Conservation (phyloP, 2,329 filamentous ascomycete genomes). For the Sclerotinia nivalis region DNA sequence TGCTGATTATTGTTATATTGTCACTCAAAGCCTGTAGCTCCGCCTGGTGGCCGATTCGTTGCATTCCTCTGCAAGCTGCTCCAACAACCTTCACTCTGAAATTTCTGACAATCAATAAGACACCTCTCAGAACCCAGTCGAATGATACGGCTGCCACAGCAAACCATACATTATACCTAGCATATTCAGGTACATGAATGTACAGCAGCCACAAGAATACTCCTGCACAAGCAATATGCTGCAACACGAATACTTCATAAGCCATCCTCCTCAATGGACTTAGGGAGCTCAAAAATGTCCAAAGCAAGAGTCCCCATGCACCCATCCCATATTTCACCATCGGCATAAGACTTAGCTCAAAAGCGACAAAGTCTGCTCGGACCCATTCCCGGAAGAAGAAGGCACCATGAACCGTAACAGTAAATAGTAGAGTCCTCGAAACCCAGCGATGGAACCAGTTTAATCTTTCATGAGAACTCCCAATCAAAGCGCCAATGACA, state of each 20-base stretch:
- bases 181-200: slow-evolving; percentile 60
- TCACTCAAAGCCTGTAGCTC: slow-evolving; percentile 51
- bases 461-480: slow-evolving; percentile 66
- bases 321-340: slow-evolving; percentile 67
- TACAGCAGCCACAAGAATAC: slow-evolving; percentile 65
- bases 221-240: slow-evolving; percentile 64
- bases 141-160: slow-evolving; percentile 62
- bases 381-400: slow-evolving; percentile 68
- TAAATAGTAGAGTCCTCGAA: slow-evolving; percentile 67
- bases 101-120: slow-evolving; percentile 53
- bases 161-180: slow-evolving; percentile 66
- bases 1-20: slow-evolving; percentile 57
- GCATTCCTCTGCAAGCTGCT: slow-evolving; percentile 32
- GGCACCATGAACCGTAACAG: slow-evolving; percentile 67
- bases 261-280: slow-evolving; percentile 64
- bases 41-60: slow-evolving; percentile 54
- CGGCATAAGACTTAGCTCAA: slow-evolving; percentile 61
- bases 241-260: slow-evolving; percentile 69
- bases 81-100: slow-evolving; percentile 44
- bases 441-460: slow-evolving; percentile 77
- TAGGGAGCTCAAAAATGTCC: slow-evolving; percentile 64
- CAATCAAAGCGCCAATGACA: slow-evolving; percentile 60
- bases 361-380: slow-evolving; percentile 57
- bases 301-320: slow-evolving; percentile 65
- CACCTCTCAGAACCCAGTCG: slow-evolving; percentile 55